phyloP scores from a whole-genome alignment of 1,284 basidiomycete species.

The Rhodotorula sp. region DNA sequence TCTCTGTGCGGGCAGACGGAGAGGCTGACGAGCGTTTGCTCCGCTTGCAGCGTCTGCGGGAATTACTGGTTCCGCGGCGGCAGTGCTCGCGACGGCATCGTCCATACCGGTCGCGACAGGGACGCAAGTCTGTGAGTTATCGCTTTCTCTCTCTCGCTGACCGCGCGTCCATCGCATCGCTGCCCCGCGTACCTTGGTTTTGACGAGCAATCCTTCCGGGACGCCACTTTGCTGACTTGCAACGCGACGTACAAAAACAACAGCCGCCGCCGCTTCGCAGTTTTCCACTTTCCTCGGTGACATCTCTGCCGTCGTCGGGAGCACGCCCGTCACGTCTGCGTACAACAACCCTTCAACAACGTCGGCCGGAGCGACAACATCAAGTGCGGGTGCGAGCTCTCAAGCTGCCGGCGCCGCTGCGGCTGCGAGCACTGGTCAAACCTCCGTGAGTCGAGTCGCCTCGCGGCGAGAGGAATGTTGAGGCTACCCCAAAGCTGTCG shows the following conservation, averaged over 20 bases:
- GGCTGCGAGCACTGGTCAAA: not conserved
- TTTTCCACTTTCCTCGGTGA: conserved; percentile 4
- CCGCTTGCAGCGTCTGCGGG: not conserved
- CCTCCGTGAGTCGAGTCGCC: not conserved
- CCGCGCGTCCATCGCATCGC: too few species aligned
- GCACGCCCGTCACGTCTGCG: not conserved
- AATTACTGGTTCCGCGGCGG: conserved; percentile 9
- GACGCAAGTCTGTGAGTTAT: not conserved
- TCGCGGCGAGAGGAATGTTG: too few species aligned
- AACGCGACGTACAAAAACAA: not conserved
- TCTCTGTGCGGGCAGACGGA: not conserved
- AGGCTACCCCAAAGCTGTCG: too few species aligned
- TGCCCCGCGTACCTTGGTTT: too few species aligned
- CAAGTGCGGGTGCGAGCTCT: not conserved
- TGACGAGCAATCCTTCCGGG: too few species aligned
- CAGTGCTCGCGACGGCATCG: conserved; percentile 11
- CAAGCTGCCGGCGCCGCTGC: not conserved
- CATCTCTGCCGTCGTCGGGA: not conserved
- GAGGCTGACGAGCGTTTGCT: not conserved
- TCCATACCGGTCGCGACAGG: conserved; percentile 16
- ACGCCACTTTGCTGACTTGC: not conserved
- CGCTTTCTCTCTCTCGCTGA: not conserved
- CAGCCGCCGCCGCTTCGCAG: not conserved
- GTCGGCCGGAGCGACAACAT: not conserved
- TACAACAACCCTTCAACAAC: not conserved